Evolutionary conservation across 192 early-diverging fungal genomes (phyloP).

Genomic region (Chytriomyces hyalinus): DNA sequence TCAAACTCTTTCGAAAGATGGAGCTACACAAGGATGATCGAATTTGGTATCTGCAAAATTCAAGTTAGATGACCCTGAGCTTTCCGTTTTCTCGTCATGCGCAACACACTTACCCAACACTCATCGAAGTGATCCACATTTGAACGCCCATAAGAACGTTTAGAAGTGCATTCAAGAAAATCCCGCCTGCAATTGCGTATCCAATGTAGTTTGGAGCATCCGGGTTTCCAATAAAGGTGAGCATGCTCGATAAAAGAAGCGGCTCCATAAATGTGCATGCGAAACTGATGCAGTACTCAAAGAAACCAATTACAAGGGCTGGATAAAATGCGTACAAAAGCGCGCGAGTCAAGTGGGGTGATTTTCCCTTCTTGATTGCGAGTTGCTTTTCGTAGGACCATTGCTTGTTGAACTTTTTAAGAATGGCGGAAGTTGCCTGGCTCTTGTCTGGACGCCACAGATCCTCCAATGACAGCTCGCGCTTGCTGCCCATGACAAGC

Average conservation of each 20-base stretch:
- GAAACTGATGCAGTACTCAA: conserved; percentile 25
- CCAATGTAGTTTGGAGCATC: conserved; percentile 23
- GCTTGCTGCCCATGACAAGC: conserved; percentile 21
- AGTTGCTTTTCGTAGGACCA: conserved; percentile 24
- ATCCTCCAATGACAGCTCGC: conserved; percentile 25
- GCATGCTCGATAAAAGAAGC: conserved; percentile 12
- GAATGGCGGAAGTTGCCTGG: conserved; percentile 18
- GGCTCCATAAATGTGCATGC: conserved; percentile 31
- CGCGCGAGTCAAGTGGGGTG: conserved; percentile 21
- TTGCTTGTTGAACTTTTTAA: conserved; percentile 7
- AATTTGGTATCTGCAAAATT: conserved; percentile 31
- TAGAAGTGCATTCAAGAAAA: conserved; percentile 16
- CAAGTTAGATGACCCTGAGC: not conserved
- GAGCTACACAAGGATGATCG: conserved; percentile 25
- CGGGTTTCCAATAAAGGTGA: conserved; percentile 16
- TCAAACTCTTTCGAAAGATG: conserved; percentile 35
- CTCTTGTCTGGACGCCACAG: conserved; percentile 39
- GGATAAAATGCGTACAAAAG: conserved; percentile 25
- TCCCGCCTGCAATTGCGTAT: conserved; percentile 20
- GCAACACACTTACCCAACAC: conserved; percentile 18
- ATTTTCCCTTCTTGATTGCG: not conserved
- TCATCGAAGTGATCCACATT: conserved; percentile 25
- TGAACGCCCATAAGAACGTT: conserved; percentile 28
- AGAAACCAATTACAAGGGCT: conserved; percentile 5
- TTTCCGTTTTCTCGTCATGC: too few relatives aligned